Conservation (phyloP, 768 basidiomycete genomes). For the Cystofilobasidium macerans region DNA sequence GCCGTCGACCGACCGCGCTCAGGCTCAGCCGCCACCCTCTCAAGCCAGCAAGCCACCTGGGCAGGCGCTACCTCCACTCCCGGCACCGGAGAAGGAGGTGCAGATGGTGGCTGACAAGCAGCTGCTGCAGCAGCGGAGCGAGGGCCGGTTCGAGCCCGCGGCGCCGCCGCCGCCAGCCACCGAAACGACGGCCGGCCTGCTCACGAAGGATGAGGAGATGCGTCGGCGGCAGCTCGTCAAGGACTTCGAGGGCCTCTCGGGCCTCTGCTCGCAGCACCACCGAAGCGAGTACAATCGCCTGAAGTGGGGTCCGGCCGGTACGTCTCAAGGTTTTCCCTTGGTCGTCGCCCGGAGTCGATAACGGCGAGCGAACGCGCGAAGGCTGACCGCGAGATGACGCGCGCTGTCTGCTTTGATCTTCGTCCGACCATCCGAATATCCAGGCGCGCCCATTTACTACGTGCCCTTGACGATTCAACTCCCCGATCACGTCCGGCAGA, state of each 20-base stretch:
- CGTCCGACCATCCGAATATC: too few relatives aligned
- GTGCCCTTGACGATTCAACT: constrained; percentile 53
- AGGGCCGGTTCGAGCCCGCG: too few relatives aligned
- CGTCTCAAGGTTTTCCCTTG: too few relatives aligned
- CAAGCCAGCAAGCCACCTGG: too few relatives aligned
- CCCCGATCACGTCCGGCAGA: constrained; percentile 49
- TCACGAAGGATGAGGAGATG: constrained; percentile 7
- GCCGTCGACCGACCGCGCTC: not conserved
- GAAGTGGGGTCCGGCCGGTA: constrained; percentile 52
- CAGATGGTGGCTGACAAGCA: not conserved
- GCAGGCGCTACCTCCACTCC: too few relatives aligned
- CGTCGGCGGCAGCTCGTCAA: constrained; percentile 1
- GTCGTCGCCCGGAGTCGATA: too few relatives aligned
- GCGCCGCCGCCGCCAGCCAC: not conserved
- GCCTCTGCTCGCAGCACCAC: constrained; percentile 64
- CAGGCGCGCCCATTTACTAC: constrained; percentile 54
- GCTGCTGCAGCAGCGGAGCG: not conserved
- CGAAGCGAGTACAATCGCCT: constrained; percentile 56
- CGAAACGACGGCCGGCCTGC: not conserved
- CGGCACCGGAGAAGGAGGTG: not conserved
- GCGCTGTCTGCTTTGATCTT: constrained; percentile 1
- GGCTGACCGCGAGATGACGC: too few relatives aligned
- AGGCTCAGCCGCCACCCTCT: too few relatives aligned
- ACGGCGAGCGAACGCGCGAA: too few relatives aligned
- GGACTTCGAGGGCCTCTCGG: constrained; percentile 38